Base-by-base conservation (phyloP, 2,329 filamentous ascomycete genomes). In the Verticillium dahliae region DNA sequence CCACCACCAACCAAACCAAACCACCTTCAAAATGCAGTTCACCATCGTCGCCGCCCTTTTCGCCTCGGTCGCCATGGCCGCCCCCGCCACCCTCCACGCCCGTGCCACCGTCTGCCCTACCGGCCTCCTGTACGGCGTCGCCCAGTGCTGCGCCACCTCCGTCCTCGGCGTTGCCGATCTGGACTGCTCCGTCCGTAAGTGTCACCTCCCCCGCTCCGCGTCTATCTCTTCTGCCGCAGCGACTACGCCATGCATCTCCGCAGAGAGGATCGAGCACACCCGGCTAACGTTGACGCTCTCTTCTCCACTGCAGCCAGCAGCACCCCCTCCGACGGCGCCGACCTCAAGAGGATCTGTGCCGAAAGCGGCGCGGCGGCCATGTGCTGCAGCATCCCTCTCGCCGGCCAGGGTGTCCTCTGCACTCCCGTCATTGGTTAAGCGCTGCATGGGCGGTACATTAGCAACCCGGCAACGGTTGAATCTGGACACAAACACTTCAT, bases 81-180 rank as follows among this genome's bases (percentile, higher is more conserved):
- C 70, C 5, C 65, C 68, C 56, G 59, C 69, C n/a, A 60, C 66
- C 6, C 80, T 79, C 61, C 57, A 67, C 10, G 71, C 80, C 52
- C 65, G 69, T 37, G 61, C 66, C 6, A 80, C 78, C 60, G 58
- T 67, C 10, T 81, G 80, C 68, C 72, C 71, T 31, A 4, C 27
- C 33, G 72, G 71, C 35, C 73, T 73, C n/a, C 73, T 80, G 22
- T 79, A 80, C 67, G 70, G 69, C 65, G 75, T 67, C 35, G 68
- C 81, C 3, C 79, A 82, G 65, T 89, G 86, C 78, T 89, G 86
- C 70, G 81, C 85, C 14, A 85, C 84, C 27, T 82, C 88, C 65
- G 78, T 88, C 38, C 80, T 88, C 39, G 80, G 82, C 62, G 64
- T 87, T 62, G 83, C 80, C 3, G 75, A 84, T 70, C 75, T 87